A percentile compares a stretch with the other conserved stretches of the same genome.
phyloP scores from a whole-genome alignment of 148 eudicot genomes.

The Vaccinium myrtillus region DNA sequence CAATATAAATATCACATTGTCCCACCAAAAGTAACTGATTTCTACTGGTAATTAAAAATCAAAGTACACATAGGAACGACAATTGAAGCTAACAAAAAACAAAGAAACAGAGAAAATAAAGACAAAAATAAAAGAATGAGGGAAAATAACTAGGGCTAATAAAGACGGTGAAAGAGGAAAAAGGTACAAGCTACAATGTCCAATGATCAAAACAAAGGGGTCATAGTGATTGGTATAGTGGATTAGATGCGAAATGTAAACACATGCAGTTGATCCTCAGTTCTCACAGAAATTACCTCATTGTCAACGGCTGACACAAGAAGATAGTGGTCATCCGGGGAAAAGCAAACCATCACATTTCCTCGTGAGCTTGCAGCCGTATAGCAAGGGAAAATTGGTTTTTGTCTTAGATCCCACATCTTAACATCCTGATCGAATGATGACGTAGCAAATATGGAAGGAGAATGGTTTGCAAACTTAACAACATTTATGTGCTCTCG shows the following conservation, averaged over 20 bases:
- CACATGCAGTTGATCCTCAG: neutral
- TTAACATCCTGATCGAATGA: slow-evolving; percentile 90
- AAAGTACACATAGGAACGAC: neutral
- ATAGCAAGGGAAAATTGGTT: slow-evolving; percentile 67
- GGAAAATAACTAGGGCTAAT: neutral
- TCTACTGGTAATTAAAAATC: neutral
- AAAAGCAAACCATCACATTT: slow-evolving; percentile 97
- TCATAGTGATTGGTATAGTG: neutral
- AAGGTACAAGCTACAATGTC: neutral
- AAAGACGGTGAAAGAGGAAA: neutral
- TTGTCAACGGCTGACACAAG: slow-evolving; percentile 95
- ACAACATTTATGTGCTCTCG: slow-evolving; percentile 85
- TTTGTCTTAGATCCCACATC: slow-evolving; percentile 93
- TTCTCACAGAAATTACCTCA: slow-evolving; percentile 51
- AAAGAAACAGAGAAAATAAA: neutral
- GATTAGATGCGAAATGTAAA: neutral
- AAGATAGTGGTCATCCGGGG: slow-evolving; percentile 86
- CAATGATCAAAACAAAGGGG: neutral
- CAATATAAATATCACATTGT: neutral
- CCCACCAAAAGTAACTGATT: neutral
- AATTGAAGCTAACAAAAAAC: neutral
- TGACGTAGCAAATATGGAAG: slow-evolving; percentile 79
- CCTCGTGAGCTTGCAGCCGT: slow-evolving; percentile 84
- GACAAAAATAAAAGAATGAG: neutral
- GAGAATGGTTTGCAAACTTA: slow-evolving; percentile 80